phyloP scores from a whole-genome alignment of 345 rosid species.

The Linum usitatissimum region DNA sequence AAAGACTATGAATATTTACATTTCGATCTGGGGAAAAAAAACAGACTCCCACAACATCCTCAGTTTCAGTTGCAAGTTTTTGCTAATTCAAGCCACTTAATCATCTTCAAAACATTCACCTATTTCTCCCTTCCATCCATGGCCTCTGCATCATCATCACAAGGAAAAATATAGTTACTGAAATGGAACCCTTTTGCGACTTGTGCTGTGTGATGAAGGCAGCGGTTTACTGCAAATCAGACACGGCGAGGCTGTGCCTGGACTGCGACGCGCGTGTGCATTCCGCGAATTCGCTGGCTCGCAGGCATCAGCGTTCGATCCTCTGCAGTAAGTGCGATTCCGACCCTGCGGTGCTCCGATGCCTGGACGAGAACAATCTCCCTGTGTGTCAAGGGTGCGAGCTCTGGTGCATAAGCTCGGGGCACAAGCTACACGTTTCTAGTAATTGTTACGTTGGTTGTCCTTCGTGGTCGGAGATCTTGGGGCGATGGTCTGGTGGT shows the following conservation, averaged over 20 bases:
- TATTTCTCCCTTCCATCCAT: too few species aligned
- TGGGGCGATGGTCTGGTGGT: conserved; percentile 65
- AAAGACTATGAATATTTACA: too few species aligned
- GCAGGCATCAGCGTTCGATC: conserved; percentile 74
- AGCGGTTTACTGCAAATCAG: conserved; percentile 85
- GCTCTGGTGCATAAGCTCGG: conserved; percentile 35
- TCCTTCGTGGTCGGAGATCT: conserved; percentile 78
- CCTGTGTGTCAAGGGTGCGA: conserved; percentile 98
- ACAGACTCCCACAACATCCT: too few species aligned
- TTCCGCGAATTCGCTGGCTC: conserved; percentile 86
- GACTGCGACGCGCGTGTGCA: conserved; percentile 91
- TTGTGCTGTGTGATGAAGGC: conserved; percentile 88
- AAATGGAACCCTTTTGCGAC: conserved; percentile 35
- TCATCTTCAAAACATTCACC: too few species aligned
- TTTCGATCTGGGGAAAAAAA: too few species aligned
- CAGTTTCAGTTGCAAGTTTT: too few species aligned
- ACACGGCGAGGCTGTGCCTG: conserved; percentile 82
- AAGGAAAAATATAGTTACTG: too few species aligned
- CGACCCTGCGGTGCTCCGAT: conserved; percentile 72
- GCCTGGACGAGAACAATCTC: conserved; percentile 50
- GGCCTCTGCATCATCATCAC: too few species aligned
- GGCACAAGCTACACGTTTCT: conserved; percentile 66
- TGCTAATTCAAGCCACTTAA: too few species aligned
- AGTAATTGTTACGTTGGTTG: conserved; percentile 70
- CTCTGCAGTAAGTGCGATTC: conserved; percentile 80